Evolutionary conservation across 345 rosid genomes (phyloP).

Genomic region (Heritiera littoralis): DNA sequence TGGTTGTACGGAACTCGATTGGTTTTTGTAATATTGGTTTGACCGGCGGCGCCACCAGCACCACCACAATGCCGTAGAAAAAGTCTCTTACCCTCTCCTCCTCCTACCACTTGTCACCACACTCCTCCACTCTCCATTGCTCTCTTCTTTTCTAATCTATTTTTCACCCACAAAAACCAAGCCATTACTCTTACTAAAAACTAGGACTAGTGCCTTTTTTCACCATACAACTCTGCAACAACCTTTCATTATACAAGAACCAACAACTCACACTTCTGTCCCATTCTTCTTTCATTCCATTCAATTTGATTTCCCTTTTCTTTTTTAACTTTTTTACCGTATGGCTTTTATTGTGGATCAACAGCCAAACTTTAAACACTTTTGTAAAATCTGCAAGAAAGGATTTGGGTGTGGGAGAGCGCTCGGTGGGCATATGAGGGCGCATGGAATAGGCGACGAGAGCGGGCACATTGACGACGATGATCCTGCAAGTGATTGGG

Average conservation of each 20-base stretch:
- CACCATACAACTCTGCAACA: slow-evolving; percentile 51
- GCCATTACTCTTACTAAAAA: slow-evolving; percentile 55
- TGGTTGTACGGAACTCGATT: slow-evolving; percentile 39
- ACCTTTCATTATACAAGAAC: slow-evolving; percentile 50
- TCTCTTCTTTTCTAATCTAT: slow-evolving; percentile 13
- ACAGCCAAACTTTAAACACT: slow-evolving; percentile 51
- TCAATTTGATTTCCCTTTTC: background rate
- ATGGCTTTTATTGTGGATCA: slow-evolving; percentile 69
- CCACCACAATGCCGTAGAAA: slow-evolving; percentile 45
- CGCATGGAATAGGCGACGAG: slow-evolving; percentile 73
- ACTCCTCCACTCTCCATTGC: slow-evolving; percentile 23
- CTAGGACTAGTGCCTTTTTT: slow-evolving; percentile 43
- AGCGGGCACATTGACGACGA: slow-evolving; percentile 50
- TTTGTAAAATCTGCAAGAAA: slow-evolving; percentile 73
- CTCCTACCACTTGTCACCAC: slow-evolving; percentile 64
- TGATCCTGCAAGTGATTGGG: slow-evolving; percentile 61
- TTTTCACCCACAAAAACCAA: slow-evolving; percentile 34
- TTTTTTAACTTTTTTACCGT: background rate
- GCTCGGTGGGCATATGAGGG: slow-evolving; percentile 80
- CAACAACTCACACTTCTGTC: slow-evolving; percentile 25
- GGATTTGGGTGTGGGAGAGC: slow-evolving; percentile 75
- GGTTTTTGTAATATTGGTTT: slow-evolving; percentile 25
- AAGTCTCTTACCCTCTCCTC: slow-evolving; percentile 40
- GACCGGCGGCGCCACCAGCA: slow-evolving; percentile 55
- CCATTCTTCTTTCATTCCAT: slow-evolving; percentile 23